Base-by-base conservation (phyloP, 2,329 filamentous ascomycete species). In the Fonsecaea pedrosoi region DNA sequence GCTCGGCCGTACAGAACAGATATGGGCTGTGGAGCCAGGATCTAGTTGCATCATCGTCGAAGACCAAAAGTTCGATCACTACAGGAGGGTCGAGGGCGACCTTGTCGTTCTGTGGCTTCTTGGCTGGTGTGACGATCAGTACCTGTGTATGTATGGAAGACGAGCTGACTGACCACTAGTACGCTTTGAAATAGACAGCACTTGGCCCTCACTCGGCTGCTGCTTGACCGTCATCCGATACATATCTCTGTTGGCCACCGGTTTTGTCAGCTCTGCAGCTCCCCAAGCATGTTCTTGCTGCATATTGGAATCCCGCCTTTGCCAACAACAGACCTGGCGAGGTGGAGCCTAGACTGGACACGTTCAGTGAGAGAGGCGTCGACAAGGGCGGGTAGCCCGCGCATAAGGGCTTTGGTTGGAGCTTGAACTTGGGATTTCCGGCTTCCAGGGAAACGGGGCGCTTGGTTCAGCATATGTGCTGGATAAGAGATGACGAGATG, bases 81-180 rank as follows among this genome's bases (percentile, higher is more conserved):
- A 25, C 30, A 38, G 64, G 64, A 57, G 64, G 64, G 25, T 66
- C 64, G 18, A 66, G 64, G n/a, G 58, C 32, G 58, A 53, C 34
- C 54, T 48, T 66, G 13, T 45, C 63, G 37, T 30, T 60, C 54
- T n/a, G 25, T 50, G 40, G 64, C 50, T 58, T 25, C 18, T 6
- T 34, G 12, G 30, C 53, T 55, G n/a, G 3, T 3, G 2, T 35
- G 13, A 37, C 30, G 34, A 18, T 55, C 21, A 55, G 37, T 38
- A 18, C 32, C 15, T 32, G 21, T 61, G 30, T 60, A 30, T n/a
- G n/a, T 9, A 38, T 40, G 13, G n/a, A 18, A 15, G 9, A 38
- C 32, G 34, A 32, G 32, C 15, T 40, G 5, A 37, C 15, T 48
- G 5, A 54, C 21, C 12, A 35, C 40, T 42, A 34, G 30, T 50